Conservation (phyloP, 1,139 yeast genomes). For the Taphrina wiesneri region DNA sequence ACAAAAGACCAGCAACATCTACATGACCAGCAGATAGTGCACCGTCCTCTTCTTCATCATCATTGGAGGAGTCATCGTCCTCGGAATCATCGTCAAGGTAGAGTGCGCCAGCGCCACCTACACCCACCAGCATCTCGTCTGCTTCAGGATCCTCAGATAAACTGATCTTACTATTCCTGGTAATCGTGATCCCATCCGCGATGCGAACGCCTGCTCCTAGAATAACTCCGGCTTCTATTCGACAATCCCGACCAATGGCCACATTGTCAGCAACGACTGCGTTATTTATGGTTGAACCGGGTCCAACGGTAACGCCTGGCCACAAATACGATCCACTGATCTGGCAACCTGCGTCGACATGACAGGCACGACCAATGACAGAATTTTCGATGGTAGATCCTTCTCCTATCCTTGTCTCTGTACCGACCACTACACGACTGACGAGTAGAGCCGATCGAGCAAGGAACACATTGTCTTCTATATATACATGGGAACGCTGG, state of each 20-base stretch:
- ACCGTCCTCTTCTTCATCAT: slow-evolving; percentile 46
- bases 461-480: slow-evolving; percentile 72
- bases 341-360: slow-evolving; percentile 72
- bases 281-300: slow-evolving; percentile 58
- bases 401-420: slow-evolving; percentile 55
- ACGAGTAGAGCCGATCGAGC: slow-evolving; percentile 96
- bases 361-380: slow-evolving; percentile 81
- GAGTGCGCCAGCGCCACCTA: slow-evolving; percentile 55
- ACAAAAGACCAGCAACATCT: slow-evolving; percentile 47
- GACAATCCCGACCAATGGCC: slow-evolving; percentile 55
- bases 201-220: slow-evolving; percentile 71
- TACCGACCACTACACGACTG: slow-evolving; percentile 64
- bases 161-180: slow-evolving; percentile 39
- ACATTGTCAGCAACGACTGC: slow-evolving; percentile 71
- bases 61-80: slow-evolving; percentile 49
- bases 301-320: slow-evolving; percentile 76
- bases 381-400: slow-evolving; percentile 60
- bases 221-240: slow-evolving; percentile 68
- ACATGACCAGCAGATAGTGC: slow-evolving; percentile 40
- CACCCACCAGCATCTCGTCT: slow-evolving; percentile 43
- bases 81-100: slow-evolving; percentile 64
- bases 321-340: slow-evolving; percentile 79
- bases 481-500: slow-evolving; percentile 82
- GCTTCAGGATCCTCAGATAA: slow-evolving; percentile 43
- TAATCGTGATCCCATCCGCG: slow-evolving; percentile 48